Conservation (phyloP, 1,284 basidiomycete genomes). For the Ustilago bromivora region DNA sequence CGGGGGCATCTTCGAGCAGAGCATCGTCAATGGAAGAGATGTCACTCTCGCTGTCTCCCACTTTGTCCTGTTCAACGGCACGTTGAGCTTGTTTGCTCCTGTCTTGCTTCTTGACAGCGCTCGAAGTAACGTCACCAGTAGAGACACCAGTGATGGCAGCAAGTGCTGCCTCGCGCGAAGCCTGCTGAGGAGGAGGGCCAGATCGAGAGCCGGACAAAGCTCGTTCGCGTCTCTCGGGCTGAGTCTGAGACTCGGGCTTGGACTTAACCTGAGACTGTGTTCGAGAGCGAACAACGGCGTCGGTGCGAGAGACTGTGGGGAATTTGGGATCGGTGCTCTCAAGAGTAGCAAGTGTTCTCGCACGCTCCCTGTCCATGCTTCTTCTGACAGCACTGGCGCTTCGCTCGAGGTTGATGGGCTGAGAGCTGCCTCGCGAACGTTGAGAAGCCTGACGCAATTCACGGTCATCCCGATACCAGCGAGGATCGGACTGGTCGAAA, state of each 20-base stretch:
- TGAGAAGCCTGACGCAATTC: constrained; percentile 12
- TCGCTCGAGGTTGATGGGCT: constrained; percentile 21
- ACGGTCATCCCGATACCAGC: constrained; percentile 43
- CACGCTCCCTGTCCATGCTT: constrained; percentile 46
- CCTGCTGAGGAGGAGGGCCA: constrained; percentile 17
- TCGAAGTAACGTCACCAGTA: constrained; percentile 20
- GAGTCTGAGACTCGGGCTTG: constrained; percentile 1
- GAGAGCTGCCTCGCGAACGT: constrained; percentile 4
- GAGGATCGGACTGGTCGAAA: constrained; percentile 38
- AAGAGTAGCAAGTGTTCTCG: constrained; percentile 29
- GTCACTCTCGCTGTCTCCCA: constrained; percentile 17
- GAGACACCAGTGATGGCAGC: constrained; percentile 47
- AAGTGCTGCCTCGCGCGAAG: constrained; percentile 41
- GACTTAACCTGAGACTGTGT: constrained; percentile 7
- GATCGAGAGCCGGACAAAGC: constrained; percentile 16
- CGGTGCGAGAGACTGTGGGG: constrained; percentile 31
- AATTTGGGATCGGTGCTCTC: constrained; percentile 29
- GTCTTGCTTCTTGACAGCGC: constrained; percentile 20
- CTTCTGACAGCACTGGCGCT: constrained; percentile 32
- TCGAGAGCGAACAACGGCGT: constrained; percentile 29
- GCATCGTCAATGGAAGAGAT: constrained; percentile 28
- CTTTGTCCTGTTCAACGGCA: constrained; percentile 10
- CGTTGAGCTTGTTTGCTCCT: constrained; percentile 6
- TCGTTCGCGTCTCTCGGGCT: constrained; percentile 10
- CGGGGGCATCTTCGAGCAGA: constrained; percentile 33